phyloP scores from a whole-genome alignment of 495 filamentous ascomycete species.

The Penicillium samsonianum region DNA sequence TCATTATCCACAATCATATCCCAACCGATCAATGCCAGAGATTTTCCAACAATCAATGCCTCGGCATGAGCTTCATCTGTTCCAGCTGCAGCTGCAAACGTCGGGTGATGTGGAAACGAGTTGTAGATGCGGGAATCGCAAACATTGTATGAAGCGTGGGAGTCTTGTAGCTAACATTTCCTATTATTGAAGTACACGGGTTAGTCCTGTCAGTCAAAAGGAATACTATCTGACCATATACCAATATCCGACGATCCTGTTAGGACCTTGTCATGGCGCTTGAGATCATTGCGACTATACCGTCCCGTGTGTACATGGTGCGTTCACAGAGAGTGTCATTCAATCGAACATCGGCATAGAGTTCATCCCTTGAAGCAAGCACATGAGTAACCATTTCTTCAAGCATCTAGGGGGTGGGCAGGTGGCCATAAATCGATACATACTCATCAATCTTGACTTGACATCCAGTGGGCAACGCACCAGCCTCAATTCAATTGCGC shows the following conservation, averaged over 20 bases:
- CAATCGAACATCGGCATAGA: slow-evolving; percentile 61
- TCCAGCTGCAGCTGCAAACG: slow-evolving; percentile 58
- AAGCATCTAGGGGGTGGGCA: neutral
- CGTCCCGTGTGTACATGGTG: slow-evolving; percentile 52
- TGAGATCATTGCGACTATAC: slow-evolving; percentile 49
- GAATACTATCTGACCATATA: slow-evolving; percentile 34
- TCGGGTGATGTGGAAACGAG: slow-evolving; percentile 59
- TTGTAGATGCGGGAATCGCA: slow-evolving; percentile 48
- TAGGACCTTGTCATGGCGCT: slow-evolving; percentile 48
- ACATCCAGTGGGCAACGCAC: slow-evolving; percentile 61
- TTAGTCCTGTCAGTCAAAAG: neutral
- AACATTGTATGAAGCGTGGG: slow-evolving; percentile 64
- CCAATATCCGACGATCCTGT: slow-evolving; percentile 57
- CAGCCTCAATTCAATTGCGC: slow-evolving; percentile 59
- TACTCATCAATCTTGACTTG: slow-evolving; percentile 49
- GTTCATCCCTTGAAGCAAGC: slow-evolving; percentile 32
- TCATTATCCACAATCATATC: slow-evolving; percentile 51
- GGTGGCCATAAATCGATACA: slow-evolving; percentile 1
- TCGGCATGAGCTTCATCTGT: slow-evolving; percentile 54
- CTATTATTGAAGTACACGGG: slow-evolving; percentile 24
- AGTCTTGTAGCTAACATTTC: slow-evolving; percentile 64
- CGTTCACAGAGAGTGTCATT: slow-evolving; percentile 57
- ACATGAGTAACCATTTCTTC: neutral
- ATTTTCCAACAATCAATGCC: slow-evolving; percentile 57
- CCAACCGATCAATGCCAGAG: slow-evolving; percentile 53